Evolutionary conservation across 2,329 filamentous ascomycete genomes (phyloP), one percentile per base, ranked within the genome.

Genomic region (Cladosporium sp.): DNA sequence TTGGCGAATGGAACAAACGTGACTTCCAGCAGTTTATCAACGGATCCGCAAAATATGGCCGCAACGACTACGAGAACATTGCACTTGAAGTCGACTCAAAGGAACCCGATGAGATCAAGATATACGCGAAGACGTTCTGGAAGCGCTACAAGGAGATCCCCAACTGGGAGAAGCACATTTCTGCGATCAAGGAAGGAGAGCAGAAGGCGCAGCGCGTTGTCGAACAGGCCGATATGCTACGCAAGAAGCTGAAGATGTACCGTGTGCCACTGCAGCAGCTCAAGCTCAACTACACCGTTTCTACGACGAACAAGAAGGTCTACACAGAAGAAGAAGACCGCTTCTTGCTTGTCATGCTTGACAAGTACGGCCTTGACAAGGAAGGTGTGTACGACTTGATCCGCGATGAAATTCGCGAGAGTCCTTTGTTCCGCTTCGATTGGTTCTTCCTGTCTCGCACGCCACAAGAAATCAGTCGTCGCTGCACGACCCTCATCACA

Each of bases 1-100:
- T 99, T 67, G 87, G 86, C 2, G 87, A 94, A 36, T 99, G 95
- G 94, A 97, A 96, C 76, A 88, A 92, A 68, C 87, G 95, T 67
- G 95, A 99, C 74, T 99, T 97, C 77, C 93, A 97, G 72, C 94
- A 97, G 67, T 99, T 99, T 73, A 83, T 99, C 75, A 97, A 97
- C 69, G 92, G 91, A 19, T 96, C 91, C 36, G 93, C 91, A 60
- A 94, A 93, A 72, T 95, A 92, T 70, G 94, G 94, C 2, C 90
- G 94, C 49, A 86, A 83, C 39, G 91, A 94, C 71, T 97, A 90
- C 69, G 88, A 88, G 28, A 84, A 84, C 40, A 99, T 99, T 67
- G 85, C 93, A 0, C 83, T 87, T 3, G 94, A 99, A 71, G 87
- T 97, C 45, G 94, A 97, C 71, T 92, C 87, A 79, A 99, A 99